Evolutionary conservation across 1,284 basidiomycete species (phyloP), one percentile per base, ranked within the genome.

Genomic region (Papiliotrema fonsecae): DNA sequence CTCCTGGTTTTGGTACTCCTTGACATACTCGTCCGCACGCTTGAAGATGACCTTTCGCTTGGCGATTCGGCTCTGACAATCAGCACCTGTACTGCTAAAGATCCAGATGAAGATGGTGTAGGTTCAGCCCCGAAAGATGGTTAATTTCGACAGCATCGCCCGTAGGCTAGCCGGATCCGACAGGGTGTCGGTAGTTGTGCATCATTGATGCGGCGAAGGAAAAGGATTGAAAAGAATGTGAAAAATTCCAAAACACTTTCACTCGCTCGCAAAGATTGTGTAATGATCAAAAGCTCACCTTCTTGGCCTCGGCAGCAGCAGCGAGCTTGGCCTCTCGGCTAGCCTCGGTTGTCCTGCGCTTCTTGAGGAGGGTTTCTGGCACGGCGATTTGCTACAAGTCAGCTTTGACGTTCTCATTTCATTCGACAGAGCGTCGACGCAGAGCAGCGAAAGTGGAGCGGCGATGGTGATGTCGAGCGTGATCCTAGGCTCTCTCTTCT

Each of bases 31-130:
- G 78, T 98, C 96, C 47, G 96, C 94, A 56, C 96, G 89, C 86
- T 98, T 98, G 87, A 98, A 98, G 81, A 97, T 85, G 74, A 97
- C 86, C 77, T 87, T 88, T 78, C 96, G 86, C 82, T 94, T 93
- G 57, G 88, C 84, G 75, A 86, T 86, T 67, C 82, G 78, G 48
- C 86, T 86, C 93, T 97, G 69, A 11, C 13, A 37, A 45, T 64
- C 53, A 61, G 60, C 56, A 19, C 11, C 19, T 35, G 36, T n/a
- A 19, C 31, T 18, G 21, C 14, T 48, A 36, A 18, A 50, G 54
- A 47, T 42, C 42, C 40, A 41, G 48, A 44, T 31, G 25, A 46
- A 50, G 45, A 22, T 14, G 18, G 37, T 46, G 49, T 53, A 51
- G 45, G 61, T 68, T 83, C 82, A 93, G 88, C 86, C 88, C 90